These are phyloP conservation scores for Platismatia glauca DNA, from an alignment of 495 filamentous ascomycete genomes.

Conservation along the genomic window DNA sequence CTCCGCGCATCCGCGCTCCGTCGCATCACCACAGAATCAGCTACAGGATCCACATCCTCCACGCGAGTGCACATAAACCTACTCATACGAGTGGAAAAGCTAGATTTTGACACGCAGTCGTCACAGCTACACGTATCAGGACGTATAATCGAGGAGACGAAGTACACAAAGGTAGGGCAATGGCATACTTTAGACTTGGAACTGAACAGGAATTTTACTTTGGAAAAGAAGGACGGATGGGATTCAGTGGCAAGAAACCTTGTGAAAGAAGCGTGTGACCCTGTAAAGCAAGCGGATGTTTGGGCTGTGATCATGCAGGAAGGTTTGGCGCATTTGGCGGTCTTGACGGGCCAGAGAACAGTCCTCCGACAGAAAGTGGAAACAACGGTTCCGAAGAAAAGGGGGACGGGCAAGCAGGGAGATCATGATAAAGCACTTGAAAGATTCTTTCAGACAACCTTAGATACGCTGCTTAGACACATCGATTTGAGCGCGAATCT, in stretches of 20 bases:
- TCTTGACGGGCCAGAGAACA: constrained; percentile 87
- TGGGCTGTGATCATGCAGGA: constrained; percentile 93
- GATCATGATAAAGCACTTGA: constrained; percentile 68
- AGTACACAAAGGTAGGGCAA: constrained; percentile 70
- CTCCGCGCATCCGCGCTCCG: constrained; percentile 78
- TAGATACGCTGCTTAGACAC: constrained; percentile 66
- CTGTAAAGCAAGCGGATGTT: constrained; percentile 60
- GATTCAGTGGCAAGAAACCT: constrained; percentile 77
- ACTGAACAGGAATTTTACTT: constrained; percentile 76
- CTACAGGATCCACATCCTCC: constrained; percentile 66
- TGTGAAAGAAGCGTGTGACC: constrained; percentile 68
- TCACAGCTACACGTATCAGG: constrained; percentile 80
- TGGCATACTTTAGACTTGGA: constrained; percentile 90
- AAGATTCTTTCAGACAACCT: constrained; percentile 70
- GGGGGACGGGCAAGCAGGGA: constrained; percentile 41
- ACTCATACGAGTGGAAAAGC: constrained; percentile 66
- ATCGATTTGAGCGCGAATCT: constrained; percentile 48
- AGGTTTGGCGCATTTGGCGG: constrained; percentile 83
- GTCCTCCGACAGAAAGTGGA: constrained; percentile 83
- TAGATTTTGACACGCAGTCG: constrained; percentile 84
- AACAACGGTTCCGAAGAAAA: constrained; percentile 71
- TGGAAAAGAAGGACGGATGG: constrained; percentile 75
- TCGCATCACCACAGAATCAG: constrained; percentile 59
- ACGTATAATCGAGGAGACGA: constrained; percentile 72
- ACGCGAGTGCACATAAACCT: constrained; percentile 70